A percentile compares a stretch with the other conserved stretches of the same genome.
These are phyloP conservation scores for Aspergillus sp. DNA, from an alignment of 2,329 filamentous ascomycete genomes.

Conservation along the genomic window DNA sequence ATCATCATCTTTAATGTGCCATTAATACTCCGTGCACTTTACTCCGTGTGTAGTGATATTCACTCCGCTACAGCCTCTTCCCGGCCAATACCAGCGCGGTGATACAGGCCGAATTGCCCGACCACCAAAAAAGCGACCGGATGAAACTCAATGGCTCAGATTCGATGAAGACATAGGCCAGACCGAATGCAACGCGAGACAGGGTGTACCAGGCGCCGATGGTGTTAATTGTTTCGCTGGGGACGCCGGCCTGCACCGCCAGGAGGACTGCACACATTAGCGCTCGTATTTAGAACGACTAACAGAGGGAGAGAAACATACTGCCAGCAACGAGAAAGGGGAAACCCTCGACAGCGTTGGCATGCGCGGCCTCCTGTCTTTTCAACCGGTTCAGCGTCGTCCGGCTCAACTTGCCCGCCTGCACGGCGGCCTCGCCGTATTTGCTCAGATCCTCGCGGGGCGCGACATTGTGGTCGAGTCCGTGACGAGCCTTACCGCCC, in stretches of 20 bases:
- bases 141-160: slow-evolving; percentile 23
- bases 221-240: slow-evolving; percentile 29
- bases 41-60: not conserved
- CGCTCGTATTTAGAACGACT: slow-evolving; percentile 13
- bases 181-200: slow-evolving; percentile 27
- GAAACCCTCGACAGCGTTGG: slow-evolving; percentile 29
- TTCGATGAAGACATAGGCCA: slow-evolving; percentile 29
- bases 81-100: slow-evolving; percentile 30
- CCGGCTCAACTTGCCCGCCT: slow-evolving; percentile 30
- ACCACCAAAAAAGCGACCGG: slow-evolving; percentile 34
- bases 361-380: slow-evolving; percentile 30
- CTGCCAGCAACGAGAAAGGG: slow-evolving; percentile 31
- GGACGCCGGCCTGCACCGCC: slow-evolving; percentile 29
- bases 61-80: slow-evolving; percentile 17
- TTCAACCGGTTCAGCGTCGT: slow-evolving; percentile 29
- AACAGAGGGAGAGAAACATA: slow-evolving; percentile 8
- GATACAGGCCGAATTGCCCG: slow-evolving; percentile 33
- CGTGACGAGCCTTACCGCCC: slow-evolving; percentile 22
- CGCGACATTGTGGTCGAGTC: slow-evolving; percentile 34
- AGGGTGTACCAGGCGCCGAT: slow-evolving; percentile 32
- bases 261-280: slow-evolving; percentile 21
- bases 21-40: not conserved
- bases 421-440: slow-evolving; percentile 30
- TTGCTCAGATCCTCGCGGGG: slow-evolving; percentile 33
- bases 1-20: not conserved